phyloP scores from a whole-genome alignment of 768 basidiomycete genomes.

The Mycena floridula region DNA sequence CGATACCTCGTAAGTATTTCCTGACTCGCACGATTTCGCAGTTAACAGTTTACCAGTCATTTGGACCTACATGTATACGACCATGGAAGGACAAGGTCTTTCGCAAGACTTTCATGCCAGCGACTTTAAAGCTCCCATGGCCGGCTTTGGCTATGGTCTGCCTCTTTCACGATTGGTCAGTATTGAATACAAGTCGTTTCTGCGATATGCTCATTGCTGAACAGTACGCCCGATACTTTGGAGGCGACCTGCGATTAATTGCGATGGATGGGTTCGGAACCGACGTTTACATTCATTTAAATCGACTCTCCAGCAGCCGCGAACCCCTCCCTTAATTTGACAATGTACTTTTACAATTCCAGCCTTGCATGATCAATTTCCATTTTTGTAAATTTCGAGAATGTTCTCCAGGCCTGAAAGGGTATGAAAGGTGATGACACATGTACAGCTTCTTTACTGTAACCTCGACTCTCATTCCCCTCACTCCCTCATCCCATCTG shows the following conservation, averaged over 20 bases:
- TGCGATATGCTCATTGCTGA: neutral
- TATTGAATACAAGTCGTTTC: constrained; percentile 7
- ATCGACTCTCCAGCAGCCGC: constrained; percentile 74
- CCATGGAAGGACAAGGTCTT: constrained; percentile 68
- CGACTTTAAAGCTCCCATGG: constrained; percentile 98
- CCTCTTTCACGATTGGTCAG: constrained; percentile 86
- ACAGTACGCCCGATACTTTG: constrained; percentile 93
- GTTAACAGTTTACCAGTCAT: too few relatives aligned
- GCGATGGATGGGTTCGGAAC: constrained; percentile 99
- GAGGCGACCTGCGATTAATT: constrained; percentile 87
- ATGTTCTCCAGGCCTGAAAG: too few relatives aligned
- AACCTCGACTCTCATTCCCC: too few relatives aligned
- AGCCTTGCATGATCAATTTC: too few relatives aligned
- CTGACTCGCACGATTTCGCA: constrained; percentile 65
- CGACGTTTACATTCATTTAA: constrained; percentile 90
- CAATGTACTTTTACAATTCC: too few relatives aligned
- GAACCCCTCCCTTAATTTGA: constrained; percentile 73
- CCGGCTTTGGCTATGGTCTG: constrained; percentile 91
- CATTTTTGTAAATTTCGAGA: too few relatives aligned
- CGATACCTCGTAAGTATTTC: constrained; percentile 38
- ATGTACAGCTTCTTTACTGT: too few relatives aligned
- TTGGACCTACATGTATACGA: constrained; percentile 99
- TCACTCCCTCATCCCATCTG: too few relatives aligned
- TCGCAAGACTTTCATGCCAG: constrained; percentile 76
- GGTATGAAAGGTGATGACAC: too few relatives aligned